Base-by-base conservation (phyloP, 2,329 filamentous ascomycete species). In the Calonectria pseudoreteaudii region DNA sequence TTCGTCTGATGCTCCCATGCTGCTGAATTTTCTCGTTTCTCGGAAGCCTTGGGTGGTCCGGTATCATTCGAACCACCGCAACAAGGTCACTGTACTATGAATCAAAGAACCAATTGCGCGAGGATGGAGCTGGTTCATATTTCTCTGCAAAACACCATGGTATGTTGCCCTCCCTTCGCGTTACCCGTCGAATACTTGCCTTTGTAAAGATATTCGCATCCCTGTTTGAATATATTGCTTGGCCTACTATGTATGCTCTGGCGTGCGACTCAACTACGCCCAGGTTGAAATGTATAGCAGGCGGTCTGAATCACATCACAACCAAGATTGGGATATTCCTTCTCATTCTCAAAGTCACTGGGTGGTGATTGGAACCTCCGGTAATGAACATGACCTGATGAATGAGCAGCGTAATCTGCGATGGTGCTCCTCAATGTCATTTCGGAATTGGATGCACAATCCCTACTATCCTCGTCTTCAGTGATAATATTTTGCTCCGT, bases 401-500 rank as follows among this genome's bases (percentile, higher is more conserved):
- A 44, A n/a, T 8, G 18, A 18, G n/a, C 41, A 44, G 41, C 7
- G 41, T 10, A 44, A 44, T 6, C 7, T 20, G 41, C 41, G 2
- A 16, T 44, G 18, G 7, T 16, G 18, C 18, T 44, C n/a, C 6
- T 44, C 10, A 18, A 44, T 44, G 41, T 44, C 41, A 44, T 44
- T 20, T n/a, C 41, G 41, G 18, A 18, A 9, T n/a, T 9, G 2
- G 41, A n/a, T 44, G 18, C 7, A 44, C 41, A 44, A 44, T 1
- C 38, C 66, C 79, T 81, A 4, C 74, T 70, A 30, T 71, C 76
- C 34, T 73, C 77, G 71, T 85, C 83, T 44, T 81, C 80, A 64
- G 82, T 71, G 84, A 77, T 69, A 84, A 85, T 6, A 83, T 82
- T 36, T 83, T 84, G 44, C 80, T 80, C 44, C 74, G 80, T 23